Evolutionary conservation across 352 stramenopile genomes (phyloP).

Genomic region (Pythium chondricola): DNA sequence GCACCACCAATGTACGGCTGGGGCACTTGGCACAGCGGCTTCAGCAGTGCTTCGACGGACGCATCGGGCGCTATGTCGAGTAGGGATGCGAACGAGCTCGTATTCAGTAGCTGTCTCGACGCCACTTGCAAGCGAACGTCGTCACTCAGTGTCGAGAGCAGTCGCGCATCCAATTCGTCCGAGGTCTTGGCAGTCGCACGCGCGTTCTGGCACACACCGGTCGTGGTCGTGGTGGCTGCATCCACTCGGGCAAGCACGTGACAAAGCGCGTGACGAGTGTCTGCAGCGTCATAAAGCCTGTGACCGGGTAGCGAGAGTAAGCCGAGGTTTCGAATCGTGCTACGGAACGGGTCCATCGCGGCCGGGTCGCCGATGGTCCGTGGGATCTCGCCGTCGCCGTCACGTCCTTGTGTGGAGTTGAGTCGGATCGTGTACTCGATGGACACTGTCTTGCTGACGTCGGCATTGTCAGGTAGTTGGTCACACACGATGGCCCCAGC

Average conservation of each 20-base stretch:
- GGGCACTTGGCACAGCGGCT: conserved; percentile 45
- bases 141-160: conserved; percentile 33
- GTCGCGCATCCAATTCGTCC: conserved; percentile 20
- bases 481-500: conserved; percentile 64
- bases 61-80: background rate
- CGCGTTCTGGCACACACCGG: conserved; percentile 33
- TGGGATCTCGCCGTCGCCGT: conserved; percentile 21
- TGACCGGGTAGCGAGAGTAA: conserved; percentile 40
- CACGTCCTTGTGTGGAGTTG: conserved; percentile 36
- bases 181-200: conserved; percentile 28
- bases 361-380: conserved; percentile 28
- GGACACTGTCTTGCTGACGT: conserved; percentile 31
- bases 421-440: conserved; percentile 60
- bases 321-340: no score
- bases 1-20: conserved; percentile 43
- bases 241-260: conserved; percentile 52
- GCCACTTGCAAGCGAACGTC: conserved; percentile 33
- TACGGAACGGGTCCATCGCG: conserved; percentile 30
- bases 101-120: conserved; percentile 23
- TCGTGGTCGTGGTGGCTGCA: conserved; percentile 27
- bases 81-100: conserved; percentile 9
- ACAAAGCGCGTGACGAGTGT: conserved; percentile 62
- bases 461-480: conserved; percentile 20
- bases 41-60: conserved; percentile 26
- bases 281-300: conserved; percentile 54